Conservation (phyloP, 331 rosid genomes). For the Rosa hybrid region DNA sequence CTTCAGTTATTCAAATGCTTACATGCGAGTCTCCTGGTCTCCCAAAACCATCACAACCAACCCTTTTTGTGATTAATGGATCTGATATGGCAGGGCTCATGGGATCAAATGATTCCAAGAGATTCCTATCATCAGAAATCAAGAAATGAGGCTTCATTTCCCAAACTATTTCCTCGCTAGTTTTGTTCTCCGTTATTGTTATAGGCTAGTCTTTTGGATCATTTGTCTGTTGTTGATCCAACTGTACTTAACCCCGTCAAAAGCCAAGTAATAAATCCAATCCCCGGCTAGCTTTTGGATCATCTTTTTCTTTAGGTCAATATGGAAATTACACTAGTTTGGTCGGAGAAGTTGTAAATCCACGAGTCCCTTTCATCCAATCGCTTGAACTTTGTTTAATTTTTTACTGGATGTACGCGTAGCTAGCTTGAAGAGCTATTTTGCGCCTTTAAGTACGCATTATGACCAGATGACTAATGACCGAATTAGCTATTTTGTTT, state of each 20-base stretch:
- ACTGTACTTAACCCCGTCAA: not conserved
- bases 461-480: too few species aligned
- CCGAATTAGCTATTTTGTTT: too few species aligned
- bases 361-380: not conserved
- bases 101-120: not conserved
- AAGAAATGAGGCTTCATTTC: not conserved
- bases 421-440: too few species aligned
- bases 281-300: not conserved
- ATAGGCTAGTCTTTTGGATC: not conserved
- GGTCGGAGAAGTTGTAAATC: not conserved
- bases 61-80: slow-evolving; percentile 22
- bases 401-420: too few species aligned
- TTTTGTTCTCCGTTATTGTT: not conserved
- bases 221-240: not conserved
- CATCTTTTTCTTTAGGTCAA: not conserved
- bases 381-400: too few species aligned
- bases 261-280: not conserved
- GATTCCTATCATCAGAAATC: not conserved
- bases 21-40: slow-evolving; percentile 29
- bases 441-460: too few species aligned
- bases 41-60: slow-evolving; percentile 36
- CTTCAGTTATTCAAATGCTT: slow-evolving; percentile 41
- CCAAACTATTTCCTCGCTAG: not conserved
- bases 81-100: not conserved
- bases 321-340: not conserved